Percentiles rank a stretch among this genome's conserved stretches.
Conservation (phyloP, 805 yeast species). For the Komagataella phaffii region DNA sequence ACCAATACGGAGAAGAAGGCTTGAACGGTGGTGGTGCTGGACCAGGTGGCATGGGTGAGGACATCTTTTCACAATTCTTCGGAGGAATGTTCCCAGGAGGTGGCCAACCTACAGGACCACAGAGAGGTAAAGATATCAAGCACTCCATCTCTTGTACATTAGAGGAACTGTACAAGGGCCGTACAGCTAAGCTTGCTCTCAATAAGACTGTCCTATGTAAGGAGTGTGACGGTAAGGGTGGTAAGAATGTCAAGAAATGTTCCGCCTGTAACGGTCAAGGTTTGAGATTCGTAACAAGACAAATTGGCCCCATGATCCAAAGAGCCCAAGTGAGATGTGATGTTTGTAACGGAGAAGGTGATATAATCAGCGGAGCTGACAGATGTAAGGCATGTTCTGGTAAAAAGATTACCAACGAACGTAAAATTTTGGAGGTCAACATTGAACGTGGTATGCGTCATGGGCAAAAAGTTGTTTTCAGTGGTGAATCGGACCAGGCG, state of each 20-base stretch:
- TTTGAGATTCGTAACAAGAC: conserved; percentile 82
- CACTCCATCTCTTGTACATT: conserved; percentile 77
- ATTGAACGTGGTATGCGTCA: conserved; percentile 95
- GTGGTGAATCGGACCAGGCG: conserved; percentile 96
- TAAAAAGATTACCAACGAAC: conserved; percentile 73
- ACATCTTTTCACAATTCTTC: conserved; percentile 46
- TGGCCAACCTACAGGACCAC: conserved; percentile 69
- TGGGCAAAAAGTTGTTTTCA: conserved; percentile 82
- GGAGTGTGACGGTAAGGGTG: conserved; percentile 90
- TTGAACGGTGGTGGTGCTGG: conserved; percentile 66
- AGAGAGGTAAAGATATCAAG: conserved; percentile 81
- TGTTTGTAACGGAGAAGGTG: conserved; percentile 86
- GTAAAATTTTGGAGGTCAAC: conserved; percentile 89
- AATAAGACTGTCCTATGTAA: conserved; percentile 85
- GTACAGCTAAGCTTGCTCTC: conserved; percentile 85
- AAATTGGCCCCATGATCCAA: conserved; percentile 99
- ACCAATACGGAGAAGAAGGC: conserved; percentile 89
- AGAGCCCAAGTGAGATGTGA: conserved; percentile 94
- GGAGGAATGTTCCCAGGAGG: conserved; percentile 48
- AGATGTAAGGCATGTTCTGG: conserved; percentile 83
- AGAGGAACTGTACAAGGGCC: conserved; percentile 91
- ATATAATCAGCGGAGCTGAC: conserved; percentile 73
- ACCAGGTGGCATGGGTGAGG: conserved; percentile 38
- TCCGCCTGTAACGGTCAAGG: conserved; percentile 84
- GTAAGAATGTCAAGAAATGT: conserved; percentile 86